Base-by-base conservation (phyloP, 2,329 filamentous ascomycete genomes). In the Cryphonectria parasitica region DNA sequence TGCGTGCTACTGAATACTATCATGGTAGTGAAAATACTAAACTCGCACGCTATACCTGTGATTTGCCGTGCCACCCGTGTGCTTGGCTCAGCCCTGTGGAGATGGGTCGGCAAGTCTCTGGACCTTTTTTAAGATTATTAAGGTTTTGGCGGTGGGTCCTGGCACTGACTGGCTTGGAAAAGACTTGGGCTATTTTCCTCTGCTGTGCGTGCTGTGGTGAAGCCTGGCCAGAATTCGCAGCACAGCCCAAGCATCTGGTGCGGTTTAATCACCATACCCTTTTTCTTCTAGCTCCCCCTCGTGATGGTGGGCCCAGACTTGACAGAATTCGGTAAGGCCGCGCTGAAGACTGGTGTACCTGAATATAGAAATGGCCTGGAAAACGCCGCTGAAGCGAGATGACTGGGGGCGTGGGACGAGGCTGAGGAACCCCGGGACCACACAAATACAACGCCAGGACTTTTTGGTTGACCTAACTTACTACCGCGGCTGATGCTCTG, bases 51-150 rank as follows among this genome's bases (percentile, higher is more conserved):
- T 49, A n/a, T n/a, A n/a, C 45, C 5, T 19, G 13, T 31, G 54
- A 31, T 19, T 2, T 58, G 28, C 54, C 54, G 54, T 58, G n/a
- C n/a, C 11, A 17, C n/a, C 52, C 52, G 11, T 28, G 17, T 58
- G 54, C 54, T 58, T 58, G 54, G 54, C 54, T 58, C 54, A 58
- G 54, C 54, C 54, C 54, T 58, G 54, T 31, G 54, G 54, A 58
- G 54, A 54, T 11, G 3, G n/a, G 49, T 4, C 49, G 49, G 49
- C 49, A 54, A 54, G 13, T 43, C 17, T 43, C 41, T 43, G 41
- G 41, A 6, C 17, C 17, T 17, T 43, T 43, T 43, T 43, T 43
- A 2, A 15, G 2, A 8, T 22, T 4, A 31, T 58, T 58, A 19
- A 58, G 25, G 54, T 31, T 58, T 31, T 58, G 25, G 6, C 54